These are phyloP conservation scores for Trichoderma aggressivum DNA, from an alignment of 2,329 filamentous ascomycete genomes.

Conservation along the genomic window DNA sequence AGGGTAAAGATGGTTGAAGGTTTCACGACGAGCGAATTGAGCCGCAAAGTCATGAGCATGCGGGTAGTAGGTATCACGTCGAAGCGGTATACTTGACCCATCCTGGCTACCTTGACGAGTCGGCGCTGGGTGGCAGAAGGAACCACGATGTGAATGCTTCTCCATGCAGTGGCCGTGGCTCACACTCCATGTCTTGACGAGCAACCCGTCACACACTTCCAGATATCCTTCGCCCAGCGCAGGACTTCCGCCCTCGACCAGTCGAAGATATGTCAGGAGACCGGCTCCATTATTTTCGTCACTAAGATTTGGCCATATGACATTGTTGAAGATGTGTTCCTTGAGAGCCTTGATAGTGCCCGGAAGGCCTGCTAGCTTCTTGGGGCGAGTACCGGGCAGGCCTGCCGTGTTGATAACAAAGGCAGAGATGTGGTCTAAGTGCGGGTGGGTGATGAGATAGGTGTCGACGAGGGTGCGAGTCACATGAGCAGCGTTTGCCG, in stretches of 20 bases:
- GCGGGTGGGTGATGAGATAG: constrained; percentile 93
- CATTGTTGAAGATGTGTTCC: constrained; percentile 92
- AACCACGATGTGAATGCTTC: constrained; percentile 62
- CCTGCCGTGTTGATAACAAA: constrained; percentile 92
- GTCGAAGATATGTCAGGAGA: constrained; percentile 81
- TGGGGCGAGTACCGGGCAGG: constrained; percentile 74
- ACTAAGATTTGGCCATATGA: constrained; percentile 96
- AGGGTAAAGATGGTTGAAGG: constrained; percentile 24
- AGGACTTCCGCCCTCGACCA: constrained; percentile 85
- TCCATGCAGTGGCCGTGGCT: constrained; percentile 89
- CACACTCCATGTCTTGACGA: constrained; percentile 82
- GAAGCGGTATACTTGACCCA: constrained; percentile 33
- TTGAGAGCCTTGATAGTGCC: constrained; percentile 92
- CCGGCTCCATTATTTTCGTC: constrained; percentile 95
- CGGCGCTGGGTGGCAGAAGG: constrained; percentile 45
- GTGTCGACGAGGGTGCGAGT: constrained; percentile 77
- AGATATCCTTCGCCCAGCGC: constrained; percentile 83
- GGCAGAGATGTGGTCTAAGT: constrained; percentile 88
- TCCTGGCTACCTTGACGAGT: constrained; percentile 51
- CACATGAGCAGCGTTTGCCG: constrained; percentile 78
- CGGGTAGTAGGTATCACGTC: constrained; percentile 29
- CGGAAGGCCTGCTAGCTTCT: constrained; percentile 80
- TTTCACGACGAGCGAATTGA: constrained; percentile 28
- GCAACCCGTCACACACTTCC: constrained; percentile 82
- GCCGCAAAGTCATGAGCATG: constrained; percentile 40